Base-by-base conservation (phyloP, 1,284 basidiomycete species). In the Xerocomus nothofagi region DNA sequence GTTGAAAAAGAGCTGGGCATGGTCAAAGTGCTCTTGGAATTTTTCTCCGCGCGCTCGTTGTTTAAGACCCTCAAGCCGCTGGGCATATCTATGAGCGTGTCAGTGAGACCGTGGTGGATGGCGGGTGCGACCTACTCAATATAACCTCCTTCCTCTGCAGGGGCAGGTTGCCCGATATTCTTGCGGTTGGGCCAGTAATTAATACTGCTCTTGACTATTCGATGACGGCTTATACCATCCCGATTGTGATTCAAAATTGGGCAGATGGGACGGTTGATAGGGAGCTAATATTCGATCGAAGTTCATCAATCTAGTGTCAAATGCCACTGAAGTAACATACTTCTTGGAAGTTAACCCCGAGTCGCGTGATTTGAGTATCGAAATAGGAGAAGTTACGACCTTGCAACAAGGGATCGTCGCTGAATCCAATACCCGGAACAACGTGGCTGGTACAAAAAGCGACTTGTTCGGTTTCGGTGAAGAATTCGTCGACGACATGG, bases 341-440 rank as follows among this genome's bases (percentile, higher is more conserved):
- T 68, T 82, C 78, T 63, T 86, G 73, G 75, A 82, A 88, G 57
- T 88, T 88, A 4, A 88, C 70, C 17, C 91, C 91, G 6, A 92
- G 69, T 27, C 89, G 79, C 2, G 80, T 77, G 40, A 91, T 75
- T 61, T 91, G 88, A 0, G 89, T 92, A 65, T 91, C 89, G 56
- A 86, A 82, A 70, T 92, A 93, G 0, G 83, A 87, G 69, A 93
- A 93, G 70, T 91, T 90, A 36, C 91, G 77, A 15, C 86, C 84
- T 70, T 90, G 86, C n/a, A 93, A 74, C 18, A 93, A 72, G 4
- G 91, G 91, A 61, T 93, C 91, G 60, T 88, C 81, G 54, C 82
- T 84, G 67, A 89, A 86, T 39, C 83, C 89, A 58, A 93, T 89
- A 27, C 90, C 89, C 15, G 91, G 88, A 1, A 91, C 87, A 46